These are phyloP conservation scores for Primulina huaijiensis DNA, from an alignment of 257 asterid species.

Conservation along the genomic window DNA sequence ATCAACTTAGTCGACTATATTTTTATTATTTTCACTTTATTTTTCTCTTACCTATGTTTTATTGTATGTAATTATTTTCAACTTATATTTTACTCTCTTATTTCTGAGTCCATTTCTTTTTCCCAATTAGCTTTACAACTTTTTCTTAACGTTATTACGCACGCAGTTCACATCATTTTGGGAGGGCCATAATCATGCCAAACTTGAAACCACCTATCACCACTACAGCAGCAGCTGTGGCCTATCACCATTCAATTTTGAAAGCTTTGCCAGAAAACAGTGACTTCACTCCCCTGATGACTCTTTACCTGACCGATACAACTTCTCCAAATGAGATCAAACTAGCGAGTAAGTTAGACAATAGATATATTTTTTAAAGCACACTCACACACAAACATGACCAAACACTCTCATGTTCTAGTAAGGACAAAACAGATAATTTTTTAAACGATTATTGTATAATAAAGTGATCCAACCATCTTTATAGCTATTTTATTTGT, in stretches of 20 bases:
- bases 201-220: conserved; percentile 88
- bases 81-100: background rate
- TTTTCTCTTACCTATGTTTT: background rate
- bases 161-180: conserved; percentile 66
- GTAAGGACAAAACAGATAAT: too few species aligned
- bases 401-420: too few species aligned
- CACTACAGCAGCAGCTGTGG: conserved; percentile 75
- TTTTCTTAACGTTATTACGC: conserved; percentile 21
- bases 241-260: conserved; percentile 66
- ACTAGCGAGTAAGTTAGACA: conserved; percentile 66
- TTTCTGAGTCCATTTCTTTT: conserved; percentile 5
- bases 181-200: conserved; percentile 97
- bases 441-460: too few species aligned
- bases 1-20: background rate
- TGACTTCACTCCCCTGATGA: conserved; percentile 83
- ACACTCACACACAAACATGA: background rate
- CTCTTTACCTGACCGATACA: conserved; percentile 88
- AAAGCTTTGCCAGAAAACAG: conserved; percentile 59
- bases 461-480: background rate
- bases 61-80: background rate
- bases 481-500: too few species aligned
- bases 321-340: conserved; percentile 77
- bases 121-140: conserved; percentile 1
- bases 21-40: background rate
- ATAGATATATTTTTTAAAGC: background rate